Evolutionary conservation across 2,329 filamentous ascomycete genomes (phyloP).

Genomic region (Colletotrichum kahawae): DNA sequence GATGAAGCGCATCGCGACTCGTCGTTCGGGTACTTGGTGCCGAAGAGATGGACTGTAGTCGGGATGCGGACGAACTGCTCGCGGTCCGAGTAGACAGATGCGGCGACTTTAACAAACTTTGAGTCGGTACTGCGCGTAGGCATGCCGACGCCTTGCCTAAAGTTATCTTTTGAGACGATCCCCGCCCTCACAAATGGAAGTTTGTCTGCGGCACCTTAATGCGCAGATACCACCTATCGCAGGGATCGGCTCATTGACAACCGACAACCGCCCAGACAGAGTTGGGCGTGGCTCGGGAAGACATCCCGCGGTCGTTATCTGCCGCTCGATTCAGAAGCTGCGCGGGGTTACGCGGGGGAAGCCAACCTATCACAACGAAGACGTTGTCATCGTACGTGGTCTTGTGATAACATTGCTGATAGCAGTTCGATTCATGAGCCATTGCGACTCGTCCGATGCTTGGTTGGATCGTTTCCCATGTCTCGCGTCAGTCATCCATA

Average conservation of each 20-base stretch:
- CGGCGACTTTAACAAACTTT: neutral
- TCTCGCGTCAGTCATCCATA: neutral
- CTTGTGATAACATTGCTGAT: neutral
- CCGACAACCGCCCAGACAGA: neutral
- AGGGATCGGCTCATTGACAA: neutral
- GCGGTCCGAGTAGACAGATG: neutral
- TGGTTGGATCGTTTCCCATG: neutral
- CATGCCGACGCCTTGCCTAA: neutral
- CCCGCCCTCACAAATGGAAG: neutral
- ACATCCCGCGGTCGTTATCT: neutral
- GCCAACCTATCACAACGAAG: neutral
- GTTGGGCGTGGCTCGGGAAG: neutral
- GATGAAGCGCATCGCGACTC: neutral
- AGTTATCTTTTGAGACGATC: constrained; percentile 1
- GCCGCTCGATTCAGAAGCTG: neutral
- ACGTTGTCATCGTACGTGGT: constrained; percentile 1
- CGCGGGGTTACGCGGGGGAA: neutral
- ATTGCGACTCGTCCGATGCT: neutral
- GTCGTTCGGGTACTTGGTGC: neutral
- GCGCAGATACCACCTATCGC: neutral
- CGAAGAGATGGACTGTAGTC: neutral
- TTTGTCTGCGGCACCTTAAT: neutral
- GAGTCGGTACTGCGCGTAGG: neutral
- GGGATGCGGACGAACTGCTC: neutral
- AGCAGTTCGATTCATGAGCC: neutral